Base-by-base conservation (phyloP, 2,329 filamentous ascomycete genomes). In the Canariomyces notabilis region DNA sequence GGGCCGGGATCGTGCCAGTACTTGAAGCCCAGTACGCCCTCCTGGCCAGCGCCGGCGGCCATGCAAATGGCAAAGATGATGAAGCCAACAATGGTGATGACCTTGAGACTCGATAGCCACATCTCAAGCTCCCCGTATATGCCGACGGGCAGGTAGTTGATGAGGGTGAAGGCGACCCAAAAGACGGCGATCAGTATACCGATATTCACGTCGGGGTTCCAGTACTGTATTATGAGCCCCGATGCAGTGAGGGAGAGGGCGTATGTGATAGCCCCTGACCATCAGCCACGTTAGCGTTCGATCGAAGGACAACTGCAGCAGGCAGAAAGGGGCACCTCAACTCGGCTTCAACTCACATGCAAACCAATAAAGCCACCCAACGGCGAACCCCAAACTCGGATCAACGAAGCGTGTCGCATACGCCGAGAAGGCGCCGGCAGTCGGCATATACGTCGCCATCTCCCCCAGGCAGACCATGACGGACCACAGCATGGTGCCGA, bases 341-440 rank as follows among this genome's bases (percentile, higher is more conserved):
- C 29, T 16, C 4, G 19, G 15, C 26, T 36, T 9, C 12, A 15
- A 59, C 59, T 47, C 40, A 60, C 83, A 90, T 31, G 77, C 82
- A 60, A 89, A 89, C 82, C 83, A 90, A 66, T 90, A 90, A 49
- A 87, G 82, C 85, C 85, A 90, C 16, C 87, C 86, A 59, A 75
- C 69, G 40, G 73, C 73, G 51, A 80, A 80, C 11, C 77, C 79
- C 29, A 82, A 63, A 12, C 74, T 74, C 2, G 75, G 73, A 55
- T 82, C 77, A 22, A 89, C 75, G 57, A 91, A 88, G 15, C 87
- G 83, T 32, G 80, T 76, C 18, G 86, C 85, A 58, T 89, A 91
- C 34, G 82, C 76, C 22, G 85, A 86, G 61, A 90, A 90, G 33
- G 84, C 83, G 48, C 85, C 87, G 16, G 83, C 73, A 29, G 90